A percentile compares a stretch with the other conserved stretches of the same genome.
phyloP scores from a whole-genome alignment of 352 stramenopile genomes.

The Globisporangium nodosum region DNA sequence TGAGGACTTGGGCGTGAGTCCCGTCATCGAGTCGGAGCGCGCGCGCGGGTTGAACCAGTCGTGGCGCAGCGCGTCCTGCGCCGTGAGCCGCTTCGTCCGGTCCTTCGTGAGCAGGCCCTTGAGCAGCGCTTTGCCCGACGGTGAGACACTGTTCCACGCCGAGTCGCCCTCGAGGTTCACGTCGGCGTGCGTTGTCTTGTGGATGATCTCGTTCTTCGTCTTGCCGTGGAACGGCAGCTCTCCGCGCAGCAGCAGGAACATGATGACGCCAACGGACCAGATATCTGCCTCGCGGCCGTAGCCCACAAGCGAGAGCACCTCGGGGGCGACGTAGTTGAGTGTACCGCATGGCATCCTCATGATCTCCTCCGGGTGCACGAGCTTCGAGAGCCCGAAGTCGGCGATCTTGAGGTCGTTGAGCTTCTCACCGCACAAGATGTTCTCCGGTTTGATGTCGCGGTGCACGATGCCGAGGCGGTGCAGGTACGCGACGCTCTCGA shows the following conservation, averaged over 20 bases:
- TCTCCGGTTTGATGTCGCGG: constrained; percentile 86
- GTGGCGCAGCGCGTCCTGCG: constrained; percentile 71
- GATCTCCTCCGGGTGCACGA: constrained; percentile 89
- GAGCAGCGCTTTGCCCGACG: constrained; percentile 56
- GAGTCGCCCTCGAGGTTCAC: constrained; percentile 72
- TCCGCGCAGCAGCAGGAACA: constrained; percentile 88
- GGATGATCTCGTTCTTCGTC: constrained; percentile 89
- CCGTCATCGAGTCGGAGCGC: constrained; percentile 12
- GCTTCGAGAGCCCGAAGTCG: constrained; percentile 92
- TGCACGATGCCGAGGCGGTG: constrained; percentile 90
- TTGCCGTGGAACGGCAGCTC: constrained; percentile 90
- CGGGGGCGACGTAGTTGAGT: constrained; percentile 91
- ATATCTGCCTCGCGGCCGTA: constrained; percentile 91
- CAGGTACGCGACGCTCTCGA: constrained; percentile 89
- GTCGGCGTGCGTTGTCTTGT: constrained; percentile 86
- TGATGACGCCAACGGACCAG: constrained; percentile 91
- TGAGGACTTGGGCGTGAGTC: constrained; percentile 13
- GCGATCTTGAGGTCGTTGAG: constrained; percentile 88
- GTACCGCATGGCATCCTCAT: constrained; percentile 93
- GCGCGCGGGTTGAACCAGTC: constrained; percentile 59
- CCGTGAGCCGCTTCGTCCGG: constrained; percentile 68
- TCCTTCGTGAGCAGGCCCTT: constrained; percentile 84
- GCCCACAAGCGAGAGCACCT: constrained; percentile 85
- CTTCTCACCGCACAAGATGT: constrained; percentile 85
- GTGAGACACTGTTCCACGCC: constrained; percentile 52